Evolutionary conservation across 2,329 filamentous ascomycete species (phyloP).

Genomic region (Curvularia lunata): DNA sequence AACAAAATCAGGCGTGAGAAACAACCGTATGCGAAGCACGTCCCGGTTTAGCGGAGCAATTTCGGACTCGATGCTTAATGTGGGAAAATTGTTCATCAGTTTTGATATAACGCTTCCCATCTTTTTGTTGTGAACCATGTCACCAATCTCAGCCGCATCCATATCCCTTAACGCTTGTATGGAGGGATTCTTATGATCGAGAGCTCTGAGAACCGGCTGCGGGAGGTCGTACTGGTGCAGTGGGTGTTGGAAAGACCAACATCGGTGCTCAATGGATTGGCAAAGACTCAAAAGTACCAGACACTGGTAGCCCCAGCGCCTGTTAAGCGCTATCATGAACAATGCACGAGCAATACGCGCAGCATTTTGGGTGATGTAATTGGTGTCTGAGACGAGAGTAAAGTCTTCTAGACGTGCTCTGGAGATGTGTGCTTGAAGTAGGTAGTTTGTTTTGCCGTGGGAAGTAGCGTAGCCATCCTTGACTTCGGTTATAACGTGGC

Average conservation of each 20-base stretch:
- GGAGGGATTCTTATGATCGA: constrained; percentile 81
- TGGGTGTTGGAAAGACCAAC: constrained; percentile 95
- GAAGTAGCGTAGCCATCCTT: constrained; percentile 70
- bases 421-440: constrained; percentile 93
- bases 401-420: constrained; percentile 89
- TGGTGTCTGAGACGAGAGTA: constrained; percentile 86
- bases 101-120: constrained; percentile 84
- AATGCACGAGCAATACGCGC: constrained; percentile 91
- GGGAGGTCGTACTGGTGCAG: constrained; percentile 94
- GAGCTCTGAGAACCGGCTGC: constrained; percentile 78
- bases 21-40: constrained; percentile 88
- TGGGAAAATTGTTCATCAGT: constrained; percentile 89
- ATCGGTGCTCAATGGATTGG: constrained; percentile 95
- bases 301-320: constrained; percentile 95
- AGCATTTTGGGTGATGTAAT: constrained; percentile 95
- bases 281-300: constrained; percentile 87
- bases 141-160: constrained; percentile 88
- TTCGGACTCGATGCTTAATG: constrained; percentile 86
- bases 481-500: constrained; percentile 74
- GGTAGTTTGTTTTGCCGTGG: constrained; percentile 93
- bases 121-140: constrained; percentile 85
- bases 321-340: constrained; percentile 96
- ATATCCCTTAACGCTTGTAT: constrained; percentile 90
- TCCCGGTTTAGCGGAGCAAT: constrained; percentile 95
- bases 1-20: constrained; percentile 83